A percentile compares a stretch with the other conserved stretches of the same genome.
phyloP scores from a whole-genome alignment of 2,329 filamentous ascomycete genomes.

The Xylariales sp. region DNA sequence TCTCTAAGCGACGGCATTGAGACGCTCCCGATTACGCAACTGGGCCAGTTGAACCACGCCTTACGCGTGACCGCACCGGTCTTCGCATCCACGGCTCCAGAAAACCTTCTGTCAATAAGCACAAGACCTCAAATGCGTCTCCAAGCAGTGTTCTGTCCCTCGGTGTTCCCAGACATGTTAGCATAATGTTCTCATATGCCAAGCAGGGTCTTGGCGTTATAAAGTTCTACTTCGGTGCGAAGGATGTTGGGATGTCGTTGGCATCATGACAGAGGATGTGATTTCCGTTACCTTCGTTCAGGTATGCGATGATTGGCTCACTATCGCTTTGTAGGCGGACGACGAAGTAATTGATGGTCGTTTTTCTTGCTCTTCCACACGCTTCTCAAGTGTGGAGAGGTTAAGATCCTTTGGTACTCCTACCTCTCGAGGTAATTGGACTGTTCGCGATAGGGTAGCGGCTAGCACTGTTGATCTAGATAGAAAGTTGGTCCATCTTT shows the following conservation, averaged over 20 bases:
- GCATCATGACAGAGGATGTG: slow-evolving; percentile 16
- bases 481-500: slow-evolving; percentile 17
- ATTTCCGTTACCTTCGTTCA: background rate
- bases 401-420: background rate
- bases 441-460: slow-evolving; percentile 13
- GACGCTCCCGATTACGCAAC: slow-evolving; percentile 13
- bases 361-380: background rate
- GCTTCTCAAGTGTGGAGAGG: background rate
- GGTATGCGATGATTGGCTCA: slow-evolving; percentile 13
- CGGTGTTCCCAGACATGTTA: slow-evolving; percentile 2
- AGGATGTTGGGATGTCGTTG: slow-evolving; percentile 18
- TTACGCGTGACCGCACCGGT: slow-evolving; percentile 15
- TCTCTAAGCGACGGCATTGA: background rate
- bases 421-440: slow-evolving; percentile 1
- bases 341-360: slow-evolving; percentile 1
- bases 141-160: slow-evolving; percentile 11
- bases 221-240: slow-evolving; percentile 14
- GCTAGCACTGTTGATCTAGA: slow-evolving; percentile 19
- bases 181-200: slow-evolving; percentile 13
- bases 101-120: slow-evolving; percentile 17
- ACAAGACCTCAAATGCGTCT: slow-evolving; percentile 12
- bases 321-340: background rate
- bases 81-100: slow-evolving; percentile 14
- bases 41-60: slow-evolving; percentile 20
- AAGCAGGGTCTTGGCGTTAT: background rate